Evolutionary conservation across 352 stramenopile genomes (phyloP).

Genomic region (Peronospora tabacina): DNA sequence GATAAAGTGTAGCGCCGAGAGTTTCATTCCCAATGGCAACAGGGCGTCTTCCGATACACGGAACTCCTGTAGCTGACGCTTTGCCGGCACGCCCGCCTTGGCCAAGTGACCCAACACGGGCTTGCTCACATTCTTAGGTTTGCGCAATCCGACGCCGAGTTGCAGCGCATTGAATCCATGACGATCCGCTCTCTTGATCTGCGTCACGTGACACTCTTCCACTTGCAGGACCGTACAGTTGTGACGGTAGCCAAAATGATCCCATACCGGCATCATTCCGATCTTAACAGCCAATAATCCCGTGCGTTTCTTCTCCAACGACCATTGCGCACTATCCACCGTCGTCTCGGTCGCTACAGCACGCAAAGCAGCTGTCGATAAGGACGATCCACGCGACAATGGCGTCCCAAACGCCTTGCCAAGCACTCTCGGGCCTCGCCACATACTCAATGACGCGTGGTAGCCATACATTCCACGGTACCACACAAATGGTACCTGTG

Average conservation of each 20-base stretch:
- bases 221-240: slow-evolving; percentile 92
- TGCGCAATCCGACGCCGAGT: slow-evolving; percentile 93
- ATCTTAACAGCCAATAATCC: slow-evolving; percentile 93
- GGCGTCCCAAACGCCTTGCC: slow-evolving; percentile 14
- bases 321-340: slow-evolving; percentile 36
- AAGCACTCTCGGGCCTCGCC: slow-evolving; percentile 32
- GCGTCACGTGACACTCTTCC: slow-evolving; percentile 90
- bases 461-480: slow-evolving; percentile 5
- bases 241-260: slow-evolving; percentile 94
- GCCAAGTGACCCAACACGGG: slow-evolving; percentile 88
- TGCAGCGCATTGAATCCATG: slow-evolving; percentile 94
- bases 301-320: slow-evolving; percentile 80
- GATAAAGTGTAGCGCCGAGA: slow-evolving; percentile 96
- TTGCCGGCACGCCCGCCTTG: slow-evolving; percentile 88
- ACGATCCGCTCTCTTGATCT: slow-evolving; percentile 91
- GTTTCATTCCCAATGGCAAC: slow-evolving; percentile 82
- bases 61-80: slow-evolving; percentile 94
- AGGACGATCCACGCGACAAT: slow-evolving; percentile 6
- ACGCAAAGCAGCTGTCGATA: slow-evolving; percentile 20
- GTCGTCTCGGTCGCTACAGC: slow-evolving; percentile 2
- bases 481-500: too few relatives aligned
- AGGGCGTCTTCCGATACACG: slow-evolving; percentile 87
- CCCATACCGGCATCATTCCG: slow-evolving; percentile 98
- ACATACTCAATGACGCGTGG: slow-evolving; percentile 20
- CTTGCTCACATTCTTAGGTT: slow-evolving; percentile 94